Percentiles rank a stretch among this genome's conserved stretches.
Evolutionary conservation across 192 early-diverging fungal genomes (phyloP).

Genomic region (Paraglomus occultum): DNA sequence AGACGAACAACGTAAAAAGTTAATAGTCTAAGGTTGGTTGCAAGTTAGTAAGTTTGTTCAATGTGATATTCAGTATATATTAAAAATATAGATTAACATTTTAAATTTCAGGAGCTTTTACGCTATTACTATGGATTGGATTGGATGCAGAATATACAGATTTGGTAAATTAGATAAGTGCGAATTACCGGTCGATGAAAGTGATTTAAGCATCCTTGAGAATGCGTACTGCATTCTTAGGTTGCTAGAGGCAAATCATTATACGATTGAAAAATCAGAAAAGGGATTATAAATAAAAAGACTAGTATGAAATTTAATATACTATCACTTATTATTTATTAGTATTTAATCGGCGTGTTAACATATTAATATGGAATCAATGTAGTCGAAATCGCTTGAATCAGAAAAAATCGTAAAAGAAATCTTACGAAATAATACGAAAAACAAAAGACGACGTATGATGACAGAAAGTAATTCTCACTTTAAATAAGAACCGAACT

Average conservation of each 20-base stretch:
- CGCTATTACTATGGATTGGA: slow-evolving; percentile 10
- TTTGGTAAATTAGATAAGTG: slow-evolving; percentile 5
- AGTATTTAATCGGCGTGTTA: background rate
- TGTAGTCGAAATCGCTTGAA: slow-evolving; percentile 9
- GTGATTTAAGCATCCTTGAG: slow-evolving; percentile 2
- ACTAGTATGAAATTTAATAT: no score
- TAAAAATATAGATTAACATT: background rate
- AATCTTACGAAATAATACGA: slow-evolving; percentile 9
- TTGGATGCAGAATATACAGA: slow-evolving; percentile 4
- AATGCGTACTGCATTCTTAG: slow-evolving; percentile 5
- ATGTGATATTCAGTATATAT: background rate
- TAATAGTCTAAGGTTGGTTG: background rate
- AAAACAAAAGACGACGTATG: slow-evolving; percentile 10
- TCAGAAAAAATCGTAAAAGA: slow-evolving; percentile 9
- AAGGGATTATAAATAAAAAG: no score
- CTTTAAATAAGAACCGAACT: slow-evolving; percentile 13
- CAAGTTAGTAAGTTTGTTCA: slow-evolving; percentile 8
- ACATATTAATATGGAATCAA: slow-evolving; percentile 4
- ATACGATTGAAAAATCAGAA: no score
- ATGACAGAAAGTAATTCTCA: background rate
- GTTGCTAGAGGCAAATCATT: background rate
- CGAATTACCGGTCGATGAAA: slow-evolving; percentile 11
- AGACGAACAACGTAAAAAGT: background rate
- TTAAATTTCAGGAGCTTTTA: slow-evolving; percentile 7
- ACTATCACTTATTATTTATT: no score